Evolutionary conservation across 345 rosid genomes (phyloP).

Genomic region (Orychophragmus violaceus): DNA sequence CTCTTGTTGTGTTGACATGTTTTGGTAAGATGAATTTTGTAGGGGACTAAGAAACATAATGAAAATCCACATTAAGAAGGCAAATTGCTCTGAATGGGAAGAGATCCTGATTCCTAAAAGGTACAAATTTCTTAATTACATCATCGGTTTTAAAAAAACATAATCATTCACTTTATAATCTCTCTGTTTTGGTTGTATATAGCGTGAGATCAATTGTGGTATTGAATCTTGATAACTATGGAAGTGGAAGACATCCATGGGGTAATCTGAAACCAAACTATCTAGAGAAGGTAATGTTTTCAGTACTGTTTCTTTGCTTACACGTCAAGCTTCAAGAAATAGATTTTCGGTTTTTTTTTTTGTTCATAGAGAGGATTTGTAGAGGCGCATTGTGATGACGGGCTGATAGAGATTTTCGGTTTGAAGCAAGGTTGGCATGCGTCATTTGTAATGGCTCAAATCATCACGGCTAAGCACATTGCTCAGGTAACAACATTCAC

Average conservation of each 20-base stretch:
- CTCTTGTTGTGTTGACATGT: conserved; percentile 10
- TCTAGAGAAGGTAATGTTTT: conserved; percentile 68
- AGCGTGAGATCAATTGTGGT: conserved; percentile 91
- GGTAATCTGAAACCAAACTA: conserved; percentile 72
- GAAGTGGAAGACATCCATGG: conserved; percentile 97
- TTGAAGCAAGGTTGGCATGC: conserved; percentile 99
- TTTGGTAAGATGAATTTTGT: conserved; percentile 27
- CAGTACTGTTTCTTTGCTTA: not conserved
- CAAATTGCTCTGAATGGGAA: conserved; percentile 82
- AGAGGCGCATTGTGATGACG: conserved; percentile 89
- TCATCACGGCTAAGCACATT: conserved; percentile 92
- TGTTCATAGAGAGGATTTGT: conserved; percentile 73
- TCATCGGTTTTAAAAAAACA: not conserved
- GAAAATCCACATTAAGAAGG: conserved; percentile 70
- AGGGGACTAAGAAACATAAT: conserved; percentile 89
- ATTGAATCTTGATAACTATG: conserved; percentile 87
- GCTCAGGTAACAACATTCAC: conserved; percentile 57
- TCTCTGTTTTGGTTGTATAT: conserved; percentile 23
- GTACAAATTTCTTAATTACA: conserved; percentile 19
- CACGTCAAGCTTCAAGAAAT: not conserved
- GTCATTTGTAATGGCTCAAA: conserved; percentile 92
- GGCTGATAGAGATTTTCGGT: conserved; percentile 88
- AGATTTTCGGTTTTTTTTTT: not conserved
- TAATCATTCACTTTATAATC: not conserved
- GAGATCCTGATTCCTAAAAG: conserved; percentile 68